A percentile compares a stretch with the other conserved stretches of the same genome.
phyloP scores from a whole-genome alignment of 179 eudicot species.

The Corrigiola litoralis region DNA sequence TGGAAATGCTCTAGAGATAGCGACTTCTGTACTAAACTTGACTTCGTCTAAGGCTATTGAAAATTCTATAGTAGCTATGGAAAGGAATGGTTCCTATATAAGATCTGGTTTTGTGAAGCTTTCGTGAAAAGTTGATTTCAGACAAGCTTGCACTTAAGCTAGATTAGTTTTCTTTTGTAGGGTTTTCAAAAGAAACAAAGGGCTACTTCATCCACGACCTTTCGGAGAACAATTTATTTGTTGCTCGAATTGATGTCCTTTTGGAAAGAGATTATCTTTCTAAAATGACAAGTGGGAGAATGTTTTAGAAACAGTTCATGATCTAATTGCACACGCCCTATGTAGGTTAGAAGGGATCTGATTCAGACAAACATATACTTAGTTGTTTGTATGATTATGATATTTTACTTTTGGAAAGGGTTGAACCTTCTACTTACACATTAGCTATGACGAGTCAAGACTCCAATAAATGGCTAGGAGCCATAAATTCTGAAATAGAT shows the following conservation, averaged over 20 bases:
- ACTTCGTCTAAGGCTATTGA: too few species aligned
- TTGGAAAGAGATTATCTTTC: background rate
- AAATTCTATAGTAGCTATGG: too few species aligned
- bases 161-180: background rate
- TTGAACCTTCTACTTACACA: background rate
- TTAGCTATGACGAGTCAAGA: background rate
- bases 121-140: background rate
- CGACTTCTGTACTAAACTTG: too few species aligned
- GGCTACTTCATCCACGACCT: background rate
- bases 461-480: too few species aligned
- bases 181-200: background rate
- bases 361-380: background rate
- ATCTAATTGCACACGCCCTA: background rate
- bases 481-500: too few species aligned
- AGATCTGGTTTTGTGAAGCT: background rate
- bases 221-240: background rate
- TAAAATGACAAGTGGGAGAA: conserved; percentile 3
- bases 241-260: background rate
- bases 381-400: background rate
- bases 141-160: background rate
- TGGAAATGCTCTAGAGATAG: too few species aligned
- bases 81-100: background rate
- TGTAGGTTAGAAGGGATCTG: background rate
- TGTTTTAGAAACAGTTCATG: background rate
- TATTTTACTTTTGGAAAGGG: background rate